Percentiles rank a stretch among this genome's conserved stretches.
These are phyloP conservation scores for Arthrinium phaeospermum DNA, from an alignment of 2,329 filamentous ascomycete genomes.

Conservation along the genomic window DNA sequence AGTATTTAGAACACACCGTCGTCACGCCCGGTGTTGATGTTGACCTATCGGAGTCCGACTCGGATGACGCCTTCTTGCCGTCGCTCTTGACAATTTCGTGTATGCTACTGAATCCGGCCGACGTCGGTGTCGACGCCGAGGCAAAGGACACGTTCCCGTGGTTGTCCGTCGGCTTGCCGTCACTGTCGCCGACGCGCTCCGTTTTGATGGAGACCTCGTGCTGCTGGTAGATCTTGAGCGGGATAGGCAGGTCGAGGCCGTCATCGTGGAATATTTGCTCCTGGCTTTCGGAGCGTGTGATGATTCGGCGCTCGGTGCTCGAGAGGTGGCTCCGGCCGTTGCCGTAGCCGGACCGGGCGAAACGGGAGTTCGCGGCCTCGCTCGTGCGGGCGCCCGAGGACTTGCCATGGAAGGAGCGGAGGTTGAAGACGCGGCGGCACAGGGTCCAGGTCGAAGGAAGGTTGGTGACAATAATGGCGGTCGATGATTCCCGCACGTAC, in stretches of 20 bases:
- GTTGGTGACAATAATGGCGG: slow-evolving; percentile 51
- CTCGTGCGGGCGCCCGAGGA: slow-evolving; percentile 37
- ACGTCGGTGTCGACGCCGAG: slow-evolving; percentile 4
- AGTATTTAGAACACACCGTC: background rate
- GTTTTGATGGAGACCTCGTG: slow-evolving; percentile 40
- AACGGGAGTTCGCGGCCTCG: slow-evolving; percentile 24
- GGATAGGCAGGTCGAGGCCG: slow-evolving; percentile 38
- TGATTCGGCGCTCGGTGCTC: slow-evolving; percentile 24
- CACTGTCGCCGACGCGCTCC: slow-evolving; percentile 13
- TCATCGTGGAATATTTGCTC: slow-evolving; percentile 38
- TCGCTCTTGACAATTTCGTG: background rate
- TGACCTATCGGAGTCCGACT: background rate
- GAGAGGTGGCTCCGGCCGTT: slow-evolving; percentile 29
- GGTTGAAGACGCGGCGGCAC: slow-evolving; percentile 44
- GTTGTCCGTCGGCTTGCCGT: background rate
- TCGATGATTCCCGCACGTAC: slow-evolving; percentile 53
- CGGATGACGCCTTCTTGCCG: background rate
- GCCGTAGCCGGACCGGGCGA: slow-evolving; percentile 34
- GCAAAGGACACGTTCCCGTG: background rate
- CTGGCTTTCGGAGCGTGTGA: slow-evolving; percentile 42
- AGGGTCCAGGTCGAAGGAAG: slow-evolving; percentile 51
- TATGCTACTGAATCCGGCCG: background rate
- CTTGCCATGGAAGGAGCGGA: slow-evolving; percentile 40
- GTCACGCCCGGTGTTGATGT: background rate
- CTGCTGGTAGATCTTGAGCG: slow-evolving; percentile 45